Conservation (phyloP, 305 asterid genomes). For the Solanum hybrid region DNA sequence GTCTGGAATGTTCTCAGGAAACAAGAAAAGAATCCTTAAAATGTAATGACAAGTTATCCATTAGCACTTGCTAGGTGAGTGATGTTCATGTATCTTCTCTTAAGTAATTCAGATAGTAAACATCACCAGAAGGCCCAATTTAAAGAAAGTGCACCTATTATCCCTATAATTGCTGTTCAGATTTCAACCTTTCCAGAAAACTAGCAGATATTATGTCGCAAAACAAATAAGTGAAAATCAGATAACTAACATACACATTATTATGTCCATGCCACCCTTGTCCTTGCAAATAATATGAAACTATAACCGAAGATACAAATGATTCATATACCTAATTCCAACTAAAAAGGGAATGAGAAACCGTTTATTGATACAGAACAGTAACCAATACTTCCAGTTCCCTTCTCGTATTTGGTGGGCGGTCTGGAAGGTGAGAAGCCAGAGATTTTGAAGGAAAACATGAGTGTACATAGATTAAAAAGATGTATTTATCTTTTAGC, state of each 20-base stretch:
- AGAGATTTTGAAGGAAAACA: not conserved
- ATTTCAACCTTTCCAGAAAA: not conserved
- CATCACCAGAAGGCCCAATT: not conserved
- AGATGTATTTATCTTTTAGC: not conserved
- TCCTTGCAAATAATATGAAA: not conserved
- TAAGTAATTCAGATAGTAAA: not conserved
- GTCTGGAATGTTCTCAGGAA: not conserved
- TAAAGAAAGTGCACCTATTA: not conserved
- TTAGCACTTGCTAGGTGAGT: not conserved
- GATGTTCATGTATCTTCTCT: not conserved
- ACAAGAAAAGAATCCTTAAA: not conserved
- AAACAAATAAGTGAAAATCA: not conserved
- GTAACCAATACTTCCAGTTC: not conserved
- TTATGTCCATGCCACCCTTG: not conserved
- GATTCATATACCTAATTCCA: not conserved
- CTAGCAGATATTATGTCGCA: not conserved
- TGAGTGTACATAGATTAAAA: not conserved
- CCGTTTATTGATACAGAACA: not conserved
- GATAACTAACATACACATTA: not conserved
- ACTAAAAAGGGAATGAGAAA: not conserved
- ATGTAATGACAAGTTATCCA: not conserved
- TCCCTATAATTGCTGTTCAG: not conserved
- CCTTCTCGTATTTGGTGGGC: not conserved
- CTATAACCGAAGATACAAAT: not conserved
- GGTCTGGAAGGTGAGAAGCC: not conserved